phyloP scores from a whole-genome alignment of 2,329 filamentous ascomycete species.

The Aspergillus clavatus region DNA sequence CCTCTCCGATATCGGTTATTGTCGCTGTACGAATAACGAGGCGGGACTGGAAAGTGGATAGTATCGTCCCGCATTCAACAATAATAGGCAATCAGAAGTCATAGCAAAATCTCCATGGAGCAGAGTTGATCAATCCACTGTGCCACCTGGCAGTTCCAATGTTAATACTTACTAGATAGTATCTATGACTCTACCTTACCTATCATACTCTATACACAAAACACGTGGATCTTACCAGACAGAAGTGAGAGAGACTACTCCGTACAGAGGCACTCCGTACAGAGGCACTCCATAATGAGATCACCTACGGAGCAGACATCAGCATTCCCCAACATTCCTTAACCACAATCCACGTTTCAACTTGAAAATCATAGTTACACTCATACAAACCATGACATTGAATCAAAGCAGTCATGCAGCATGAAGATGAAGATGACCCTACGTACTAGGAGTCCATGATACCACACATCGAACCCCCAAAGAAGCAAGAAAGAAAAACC shows the following conservation, averaged over 20 bases:
- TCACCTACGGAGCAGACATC: too few species aligned
- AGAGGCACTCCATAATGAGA: too few species aligned
- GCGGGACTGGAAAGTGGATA: background rate
- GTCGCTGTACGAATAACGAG: background rate
- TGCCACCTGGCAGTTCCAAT: background rate
- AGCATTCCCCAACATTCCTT: too few species aligned
- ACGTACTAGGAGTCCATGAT: background rate
- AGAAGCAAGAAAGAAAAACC: background rate
- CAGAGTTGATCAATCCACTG: background rate
- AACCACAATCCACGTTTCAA: too few species aligned
- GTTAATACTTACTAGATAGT: too few species aligned
- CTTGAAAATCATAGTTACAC: too few species aligned
- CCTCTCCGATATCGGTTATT: background rate
- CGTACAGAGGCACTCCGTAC: too few species aligned
- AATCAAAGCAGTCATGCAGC: background rate
- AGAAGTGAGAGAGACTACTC: too few species aligned
- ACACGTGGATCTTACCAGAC: background rate
- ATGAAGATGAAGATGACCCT: background rate
- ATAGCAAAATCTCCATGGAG: slow-evolving; percentile 1
- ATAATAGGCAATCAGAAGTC: background rate
- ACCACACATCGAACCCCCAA: background rate
- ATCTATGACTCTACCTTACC: too few species aligned
- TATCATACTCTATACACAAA: background rate
- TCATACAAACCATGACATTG: too few species aligned
- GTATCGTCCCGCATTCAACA: background rate